These are phyloP conservation scores for Puccinia horiana DNA, from an alignment of 1,284 basidiomycete species.

Conservation along the genomic window DNA sequence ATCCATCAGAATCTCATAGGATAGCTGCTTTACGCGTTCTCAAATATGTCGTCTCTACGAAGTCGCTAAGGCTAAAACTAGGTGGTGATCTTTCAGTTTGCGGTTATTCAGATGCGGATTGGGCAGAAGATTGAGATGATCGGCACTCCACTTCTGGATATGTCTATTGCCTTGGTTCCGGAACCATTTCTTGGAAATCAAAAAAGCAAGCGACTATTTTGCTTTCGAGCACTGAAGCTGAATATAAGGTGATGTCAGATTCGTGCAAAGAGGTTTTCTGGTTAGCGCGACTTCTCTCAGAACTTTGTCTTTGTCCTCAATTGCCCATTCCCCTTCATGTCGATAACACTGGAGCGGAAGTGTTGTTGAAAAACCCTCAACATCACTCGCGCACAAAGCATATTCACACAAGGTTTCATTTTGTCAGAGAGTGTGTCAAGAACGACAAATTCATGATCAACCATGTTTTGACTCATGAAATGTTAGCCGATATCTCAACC, in stretches of 20 bases:
- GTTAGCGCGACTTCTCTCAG: not conserved
- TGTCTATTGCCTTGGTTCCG: not conserved
- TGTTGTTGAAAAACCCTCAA: not conserved
- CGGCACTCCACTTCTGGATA: slow-evolving; percentile 12
- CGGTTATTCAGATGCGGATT: slow-evolving; percentile 3
- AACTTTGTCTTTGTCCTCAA: too few species aligned
- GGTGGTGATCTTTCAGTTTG: not conserved
- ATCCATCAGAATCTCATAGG: not conserved
- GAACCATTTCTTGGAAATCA: slow-evolving; percentile 8
- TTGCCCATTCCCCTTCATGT: not conserved
- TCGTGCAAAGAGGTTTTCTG: too few species aligned
- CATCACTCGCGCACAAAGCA: slow-evolving; percentile 14
- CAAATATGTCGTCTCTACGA: not conserved
- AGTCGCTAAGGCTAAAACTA: not conserved
- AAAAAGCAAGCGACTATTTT: not conserved
- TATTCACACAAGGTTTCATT: not conserved
- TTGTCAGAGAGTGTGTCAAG: not conserved
- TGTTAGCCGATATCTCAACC: slow-evolving; percentile 7
- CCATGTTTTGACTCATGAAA: not conserved
- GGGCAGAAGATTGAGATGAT: not conserved
- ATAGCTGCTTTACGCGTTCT: not conserved
- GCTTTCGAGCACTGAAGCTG: too few species aligned
- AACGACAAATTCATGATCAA: not conserved
- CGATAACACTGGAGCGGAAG: not conserved
- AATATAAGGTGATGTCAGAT: too few species aligned